Base-by-base conservation (phyloP, 1,284 basidiomycete species). In the Sporisorium reilianum region DNA sequence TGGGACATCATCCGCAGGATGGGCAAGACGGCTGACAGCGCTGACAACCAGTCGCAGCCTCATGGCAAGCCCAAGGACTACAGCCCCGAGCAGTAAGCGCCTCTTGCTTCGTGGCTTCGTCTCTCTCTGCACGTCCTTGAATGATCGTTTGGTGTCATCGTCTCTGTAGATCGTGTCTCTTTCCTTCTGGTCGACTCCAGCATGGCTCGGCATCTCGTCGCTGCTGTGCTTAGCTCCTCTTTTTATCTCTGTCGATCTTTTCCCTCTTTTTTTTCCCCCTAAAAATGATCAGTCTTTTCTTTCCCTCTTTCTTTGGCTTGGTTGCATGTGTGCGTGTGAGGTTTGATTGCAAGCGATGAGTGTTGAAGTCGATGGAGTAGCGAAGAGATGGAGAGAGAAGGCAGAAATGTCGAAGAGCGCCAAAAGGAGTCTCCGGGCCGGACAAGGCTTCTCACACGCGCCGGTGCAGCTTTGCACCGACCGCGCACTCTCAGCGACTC, bases 221-320 rank as follows among this genome's bases (percentile, higher is more conserved):
- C 11, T 22, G 36, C 46, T 48, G 48, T 30, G 10, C 18, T 49
- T 45, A 26, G 51, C 40, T 34, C 30, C 44, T 25, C n/a, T 10
- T n/a, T 64, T 50, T 36, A n/a, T n/a, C 5, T 28, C 25, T 14
- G 5, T 53, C 22, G 34, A 28, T 23, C n/a, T 46, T n/a, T n/a
- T n/a, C n/a, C n/a, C 38, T 42, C 23, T 11, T 25, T 30, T 18
- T 32, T 23, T 12, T 67, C 12, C 32, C 30, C 23, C 7, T n/a
- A 10, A 55, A 63, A 69, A 59, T 59, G 30, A 0, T 38, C 55
- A 59, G 41, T 62, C 55, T 52, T 36, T 55, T 62, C 55, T 52
- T 30, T 58, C 55, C 58, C n/a, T 25, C n/a, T 48, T 28, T n/a
- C n/a, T n/a, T n/a, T n/a, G n/a, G n/a, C 20, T n/a, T 22, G 3